Conservation (phyloP, 495 filamentous ascomycete genomes). For the Penicillium cataractarum region DNA sequence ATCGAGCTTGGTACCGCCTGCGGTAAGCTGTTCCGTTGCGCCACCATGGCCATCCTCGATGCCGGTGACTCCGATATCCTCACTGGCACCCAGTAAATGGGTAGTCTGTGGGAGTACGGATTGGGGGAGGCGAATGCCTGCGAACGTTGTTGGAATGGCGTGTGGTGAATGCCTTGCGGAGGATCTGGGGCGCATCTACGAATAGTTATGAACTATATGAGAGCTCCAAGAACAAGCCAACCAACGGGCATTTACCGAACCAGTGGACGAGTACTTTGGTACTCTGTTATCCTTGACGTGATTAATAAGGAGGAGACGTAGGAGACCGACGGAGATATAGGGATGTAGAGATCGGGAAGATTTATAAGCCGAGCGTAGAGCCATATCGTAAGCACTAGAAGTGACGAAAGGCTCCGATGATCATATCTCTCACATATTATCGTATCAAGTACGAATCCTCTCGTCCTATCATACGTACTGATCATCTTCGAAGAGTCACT, state of each 20-base stretch:
- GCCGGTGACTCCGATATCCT: slow-evolving; percentile 98
- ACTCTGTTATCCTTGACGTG: not conserved
- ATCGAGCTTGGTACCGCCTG: slow-evolving; percentile 95
- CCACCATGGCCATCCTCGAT: slow-evolving; percentile 92
- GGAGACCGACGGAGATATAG: not conserved
- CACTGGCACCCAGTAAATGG: slow-evolving; percentile 32
- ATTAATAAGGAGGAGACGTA: too few relatives aligned
- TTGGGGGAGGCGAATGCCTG: slow-evolving; percentile 12
- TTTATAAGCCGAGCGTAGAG: not conserved
- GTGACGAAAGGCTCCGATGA: not conserved
- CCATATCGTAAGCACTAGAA: slow-evolving; percentile 2
- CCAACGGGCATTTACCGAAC: slow-evolving; percentile 10
- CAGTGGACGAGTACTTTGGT: not conserved
- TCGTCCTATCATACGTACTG: not conserved
- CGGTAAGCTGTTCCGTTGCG: slow-evolving; percentile 80
- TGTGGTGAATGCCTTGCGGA: slow-evolving; percentile 9
- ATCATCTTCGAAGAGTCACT: slow-evolving; percentile 6
- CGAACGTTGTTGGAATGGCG: slow-evolving; percentile 5
- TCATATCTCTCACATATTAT: not conserved
- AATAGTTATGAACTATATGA: slow-evolving; percentile 17
- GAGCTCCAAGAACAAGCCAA: slow-evolving; percentile 9
- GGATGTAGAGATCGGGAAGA: not conserved
- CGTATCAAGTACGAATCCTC: not conserved
- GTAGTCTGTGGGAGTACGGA: not conserved
- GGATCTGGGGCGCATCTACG: slow-evolving; percentile 8